Base-by-base conservation (phyloP, 129 eudicot species). In the Lonicera japonica region DNA sequence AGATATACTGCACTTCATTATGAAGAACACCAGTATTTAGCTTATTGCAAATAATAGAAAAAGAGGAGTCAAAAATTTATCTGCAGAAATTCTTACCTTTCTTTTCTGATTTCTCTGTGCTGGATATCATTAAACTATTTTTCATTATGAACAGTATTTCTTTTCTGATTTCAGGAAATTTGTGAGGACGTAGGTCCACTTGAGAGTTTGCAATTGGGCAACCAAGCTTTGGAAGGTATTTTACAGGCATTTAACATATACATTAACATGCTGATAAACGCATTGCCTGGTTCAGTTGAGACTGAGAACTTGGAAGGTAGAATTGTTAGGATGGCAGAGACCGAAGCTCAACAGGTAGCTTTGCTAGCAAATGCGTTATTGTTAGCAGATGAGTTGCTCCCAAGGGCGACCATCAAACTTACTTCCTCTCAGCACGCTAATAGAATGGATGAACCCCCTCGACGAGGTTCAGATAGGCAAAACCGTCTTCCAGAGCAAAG, bases 151-250 rank as follows among this genome's bases (percentile, higher is more conserved):
- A 61, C 38, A 61, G 50, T n/a, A n/a, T 64, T 23, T 40, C 20
- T 43, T 29, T 46, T 11, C 52, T 22, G n/a, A 20, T 69, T 72
- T 17, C 70, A 88, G 92, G 99, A 94, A 56, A 71, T 94, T 54
- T 94, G 90, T 17, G 99, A 94, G 67, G 99, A 94, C 60, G 67
- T 88, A 21, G 85, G 96, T 51, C 81, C 89, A 61, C 85, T 94
- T 5, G 85, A 85, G 65, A 82, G 75, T 52, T 66, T 75, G 56
- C 85, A 77, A 25, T 73, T 94, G 43, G 76, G 79, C 51, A 83
- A 76, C 40, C 86, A 76, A 40, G 83, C 96, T 5, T 60, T 82
- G 65, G 96, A 88, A 73, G 95, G 92, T 56, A 70, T 83, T n/a
- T 34, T 82, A 43, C 87, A 88, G 61, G 85, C 73, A 18, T 94